phyloP scores from a whole-genome alignment of 1,284 basidiomycete genomes.

The Meira miltonrushii region DNA sequence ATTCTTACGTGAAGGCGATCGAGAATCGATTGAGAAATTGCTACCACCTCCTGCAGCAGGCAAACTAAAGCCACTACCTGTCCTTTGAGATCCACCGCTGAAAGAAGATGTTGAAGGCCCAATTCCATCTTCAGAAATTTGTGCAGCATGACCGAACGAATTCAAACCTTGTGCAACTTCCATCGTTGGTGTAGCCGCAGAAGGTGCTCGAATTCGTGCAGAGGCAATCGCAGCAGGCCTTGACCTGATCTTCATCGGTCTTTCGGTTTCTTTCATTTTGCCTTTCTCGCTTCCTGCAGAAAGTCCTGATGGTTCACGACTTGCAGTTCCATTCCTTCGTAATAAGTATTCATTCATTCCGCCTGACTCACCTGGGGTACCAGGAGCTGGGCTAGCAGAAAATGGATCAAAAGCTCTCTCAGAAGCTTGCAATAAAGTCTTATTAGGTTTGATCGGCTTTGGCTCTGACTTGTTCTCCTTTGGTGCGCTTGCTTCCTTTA shows the following conservation, averaged over 20 bases:
- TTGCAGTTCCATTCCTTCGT: neutral
- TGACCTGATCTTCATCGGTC: neutral
- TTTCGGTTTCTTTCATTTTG: neutral
- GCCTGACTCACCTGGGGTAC: neutral
- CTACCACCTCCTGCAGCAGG: neutral
- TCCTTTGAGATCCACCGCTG: neutral
- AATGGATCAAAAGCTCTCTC: too few species aligned
- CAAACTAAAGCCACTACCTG: neutral
- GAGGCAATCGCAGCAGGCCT: neutral
- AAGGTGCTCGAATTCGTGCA: neutral
- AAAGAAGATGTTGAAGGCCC: neutral
- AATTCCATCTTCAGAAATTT: neutral
- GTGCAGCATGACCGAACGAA: neutral
- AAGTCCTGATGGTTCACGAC: too few species aligned
- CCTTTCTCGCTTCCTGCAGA: neutral
- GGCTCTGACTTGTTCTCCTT: too few species aligned
- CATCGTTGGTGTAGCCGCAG: neutral
- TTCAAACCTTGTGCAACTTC: conserved; percentile 3
- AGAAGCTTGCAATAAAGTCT: too few species aligned
- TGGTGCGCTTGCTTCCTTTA: too few species aligned
- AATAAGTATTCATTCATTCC: neutral
- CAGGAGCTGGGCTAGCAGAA: neutral
- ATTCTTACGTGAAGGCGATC: neutral
- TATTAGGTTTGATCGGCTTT: too few species aligned
- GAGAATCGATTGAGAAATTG: neutral